Evolutionary conservation across 352 stramenopile species (phyloP), one percentile per base, ranked within the genome.

Genomic region (Phytophthora syringae): DNA sequence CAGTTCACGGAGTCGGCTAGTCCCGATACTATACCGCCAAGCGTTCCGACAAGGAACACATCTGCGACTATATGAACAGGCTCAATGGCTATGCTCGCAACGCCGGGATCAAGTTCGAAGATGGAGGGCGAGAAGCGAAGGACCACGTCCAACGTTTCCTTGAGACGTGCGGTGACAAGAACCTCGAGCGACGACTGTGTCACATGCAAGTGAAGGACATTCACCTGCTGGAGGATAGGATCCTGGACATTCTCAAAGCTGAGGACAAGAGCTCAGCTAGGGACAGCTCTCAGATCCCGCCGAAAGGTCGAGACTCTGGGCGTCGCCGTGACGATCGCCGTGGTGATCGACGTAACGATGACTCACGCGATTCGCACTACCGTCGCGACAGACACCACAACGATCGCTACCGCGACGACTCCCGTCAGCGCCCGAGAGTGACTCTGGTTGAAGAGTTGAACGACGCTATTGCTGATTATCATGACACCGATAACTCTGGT

Each of bases 21-120:
- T n/a, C 40, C 3, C 40, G 10, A 9, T 18, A 30, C 12, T 48
- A 48, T 10, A n/a, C 20, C 2, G 40, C 18, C 7, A 15, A 48
- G 5, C 4, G 40, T 4, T 13, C 1, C 3, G 40, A 48, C 40
- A 48, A 27, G 9, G 40, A 30, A 7, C 40, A 48, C 7, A 48
- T 48, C 40, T 48, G n/a, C 40, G 40, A 48, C 20, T 48, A 48
- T 20, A 16, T 48, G 40, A 48, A 48, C 10, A n/a, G n/a, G n/a
- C n/a, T n/a, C n/a, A n/a, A n/a, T n/a, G n/a, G n/a, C n/a, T n/a
- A n/a, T n/a, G n/a, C 40, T 7, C 20, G 40, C 28, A 36, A 36
- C 30, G 30, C 30, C 9, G 30, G 6, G 9, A 36, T 36, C 9
- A 36, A 36, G 30, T 36, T 36, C 30, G 30, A 36, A 12, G 10